phyloP scores from a whole-genome alignment of 2,329 filamentous ascomycete species.

The Rhynchosporium graminicola region DNA sequence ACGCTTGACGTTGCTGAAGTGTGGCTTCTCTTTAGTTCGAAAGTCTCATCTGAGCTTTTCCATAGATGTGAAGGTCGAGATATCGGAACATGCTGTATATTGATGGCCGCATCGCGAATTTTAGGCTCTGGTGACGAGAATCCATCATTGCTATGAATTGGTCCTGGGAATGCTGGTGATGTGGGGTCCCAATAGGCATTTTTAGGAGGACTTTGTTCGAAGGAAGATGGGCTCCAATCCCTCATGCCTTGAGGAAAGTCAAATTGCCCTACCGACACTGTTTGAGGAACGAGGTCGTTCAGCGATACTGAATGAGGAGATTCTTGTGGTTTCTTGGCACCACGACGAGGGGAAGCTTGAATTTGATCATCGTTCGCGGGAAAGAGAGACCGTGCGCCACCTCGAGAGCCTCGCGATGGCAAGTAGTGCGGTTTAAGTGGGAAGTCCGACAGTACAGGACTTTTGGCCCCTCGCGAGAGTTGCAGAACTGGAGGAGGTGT shows the following conservation, averaged over 20 bases:
- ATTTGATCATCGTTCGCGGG: constrained; percentile 17
- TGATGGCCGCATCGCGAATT: constrained; percentile 22
- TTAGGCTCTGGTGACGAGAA: constrained; percentile 4
- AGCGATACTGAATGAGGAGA: constrained; percentile 19
- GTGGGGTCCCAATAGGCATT: constrained; percentile 13
- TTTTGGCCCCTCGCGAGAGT: constrained; percentile 6
- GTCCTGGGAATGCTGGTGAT: constrained; percentile 8
- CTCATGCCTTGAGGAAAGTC: constrained; percentile 25
- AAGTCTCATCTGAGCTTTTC: not conserved
- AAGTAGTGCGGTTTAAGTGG: not conserved
- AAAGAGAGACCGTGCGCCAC: constrained; percentile 25
- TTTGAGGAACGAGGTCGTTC: constrained; percentile 16
- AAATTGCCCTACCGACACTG: constrained; percentile 7
- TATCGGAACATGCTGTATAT: constrained; percentile 18
- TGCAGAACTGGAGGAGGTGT: not conserved
- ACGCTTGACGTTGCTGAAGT: constrained; percentile 28
- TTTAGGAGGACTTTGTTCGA: constrained; percentile 21
- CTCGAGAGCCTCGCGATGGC: constrained; percentile 18
- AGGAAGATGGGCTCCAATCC: constrained; percentile 22
- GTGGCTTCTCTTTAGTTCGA: not conserved
- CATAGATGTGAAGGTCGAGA: constrained; percentile 9
- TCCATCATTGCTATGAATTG: constrained; percentile 6
- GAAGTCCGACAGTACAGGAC: constrained; percentile 8
- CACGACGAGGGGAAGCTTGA: constrained; percentile 17
- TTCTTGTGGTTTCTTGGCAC: constrained; percentile 11